Conservation (phyloP, 352 stramenopile species). For the Peronospora belbahrii region DNA sequence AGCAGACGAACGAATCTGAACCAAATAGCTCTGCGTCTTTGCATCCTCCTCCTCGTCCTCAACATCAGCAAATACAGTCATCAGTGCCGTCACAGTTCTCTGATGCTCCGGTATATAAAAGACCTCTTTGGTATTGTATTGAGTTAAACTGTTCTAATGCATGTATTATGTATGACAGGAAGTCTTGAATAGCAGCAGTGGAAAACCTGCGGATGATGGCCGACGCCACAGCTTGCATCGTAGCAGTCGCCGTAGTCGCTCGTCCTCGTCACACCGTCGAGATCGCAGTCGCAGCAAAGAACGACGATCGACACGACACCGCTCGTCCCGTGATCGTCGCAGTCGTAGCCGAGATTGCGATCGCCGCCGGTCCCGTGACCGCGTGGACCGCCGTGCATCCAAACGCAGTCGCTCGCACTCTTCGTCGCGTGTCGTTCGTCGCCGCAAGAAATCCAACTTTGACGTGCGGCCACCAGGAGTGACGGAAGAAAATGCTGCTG, state of each 20-base stretch:
- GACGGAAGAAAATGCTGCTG: slow-evolving; percentile 74
- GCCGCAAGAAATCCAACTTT: slow-evolving; percentile 76
- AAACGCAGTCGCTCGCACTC: slow-evolving; percentile 40
- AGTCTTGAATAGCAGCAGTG: slow-evolving; percentile 10
- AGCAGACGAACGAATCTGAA: slow-evolving; percentile 29
- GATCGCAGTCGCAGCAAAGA: slow-evolving; percentile 32
- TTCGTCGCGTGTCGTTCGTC: slow-evolving; percentile 37
- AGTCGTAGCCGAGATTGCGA: slow-evolving; percentile 36
- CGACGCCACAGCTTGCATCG: slow-evolving; percentile 27
- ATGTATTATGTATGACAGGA: slow-evolving; percentile 17
- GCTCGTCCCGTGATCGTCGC: slow-evolving; percentile 33
- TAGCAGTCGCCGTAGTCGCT: slow-evolving; percentile 37
- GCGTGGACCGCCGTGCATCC: slow-evolving; percentile 34
- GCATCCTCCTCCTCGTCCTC: slow-evolving; percentile 6
- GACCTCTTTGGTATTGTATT: not conserved
- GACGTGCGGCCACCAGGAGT: slow-evolving; percentile 73
- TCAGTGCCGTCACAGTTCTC: slow-evolving; percentile 45
- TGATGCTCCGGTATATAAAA: slow-evolving; percentile 40
- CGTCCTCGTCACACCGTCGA: slow-evolving; percentile 32
- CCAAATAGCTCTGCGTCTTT: slow-evolving; percentile 8
- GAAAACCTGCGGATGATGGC: slow-evolving; percentile 13
- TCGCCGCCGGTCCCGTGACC: slow-evolving; percentile 24
- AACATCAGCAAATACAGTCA: slow-evolving; percentile 13
- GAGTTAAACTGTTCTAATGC: not conserved
- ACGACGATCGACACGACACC: slow-evolving; percentile 32